phyloP scores from a whole-genome alignment of 2,329 filamentous ascomycete genomes.

The Colletotrichum brevisporum region DNA sequence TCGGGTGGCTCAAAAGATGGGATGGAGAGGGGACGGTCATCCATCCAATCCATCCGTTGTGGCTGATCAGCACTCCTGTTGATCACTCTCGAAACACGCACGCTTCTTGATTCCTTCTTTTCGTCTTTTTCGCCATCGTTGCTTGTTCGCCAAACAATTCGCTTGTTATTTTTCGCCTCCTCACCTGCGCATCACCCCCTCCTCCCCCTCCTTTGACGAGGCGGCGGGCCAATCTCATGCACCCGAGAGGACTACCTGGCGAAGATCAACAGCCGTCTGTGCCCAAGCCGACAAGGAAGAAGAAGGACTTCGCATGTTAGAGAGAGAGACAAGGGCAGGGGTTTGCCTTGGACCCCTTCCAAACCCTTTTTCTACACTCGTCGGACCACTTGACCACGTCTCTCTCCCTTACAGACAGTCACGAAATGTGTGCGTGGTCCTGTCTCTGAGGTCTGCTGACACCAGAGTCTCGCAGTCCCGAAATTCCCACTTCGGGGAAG shows the following conservation, averaged over 20 bases:
- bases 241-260: background rate
- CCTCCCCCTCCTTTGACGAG: slow-evolving; percentile 1
- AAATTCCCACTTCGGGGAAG: background rate
- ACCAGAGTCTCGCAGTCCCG: background rate
- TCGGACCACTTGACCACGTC: background rate
- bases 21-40: background rate
- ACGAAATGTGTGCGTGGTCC: background rate
- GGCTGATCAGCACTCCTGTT: slow-evolving; percentile 33
- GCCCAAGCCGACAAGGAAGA: background rate
- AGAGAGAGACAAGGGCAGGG: slow-evolving; percentile 18
- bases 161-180: background rate
- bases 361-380: background rate
- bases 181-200: slow-evolving; percentile 6
- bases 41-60: background rate
- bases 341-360: slow-evolving; percentile 2
- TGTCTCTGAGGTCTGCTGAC: slow-evolving; percentile 8
- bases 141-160: background rate
- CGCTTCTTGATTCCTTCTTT: slow-evolving; percentile 14
- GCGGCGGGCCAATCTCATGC: background rate
- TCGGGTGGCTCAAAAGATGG: no score
- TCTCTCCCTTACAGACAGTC: background rate
- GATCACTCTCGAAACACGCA: slow-evolving; percentile 15
- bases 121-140: background rate
- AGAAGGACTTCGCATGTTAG: slow-evolving; percentile 5
- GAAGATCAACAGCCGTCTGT: slow-evolving; percentile 5